Evolutionary conservation across 1,284 basidiomycete species (phyloP).

Genomic region (Salmacisia buchloeana): DNA sequence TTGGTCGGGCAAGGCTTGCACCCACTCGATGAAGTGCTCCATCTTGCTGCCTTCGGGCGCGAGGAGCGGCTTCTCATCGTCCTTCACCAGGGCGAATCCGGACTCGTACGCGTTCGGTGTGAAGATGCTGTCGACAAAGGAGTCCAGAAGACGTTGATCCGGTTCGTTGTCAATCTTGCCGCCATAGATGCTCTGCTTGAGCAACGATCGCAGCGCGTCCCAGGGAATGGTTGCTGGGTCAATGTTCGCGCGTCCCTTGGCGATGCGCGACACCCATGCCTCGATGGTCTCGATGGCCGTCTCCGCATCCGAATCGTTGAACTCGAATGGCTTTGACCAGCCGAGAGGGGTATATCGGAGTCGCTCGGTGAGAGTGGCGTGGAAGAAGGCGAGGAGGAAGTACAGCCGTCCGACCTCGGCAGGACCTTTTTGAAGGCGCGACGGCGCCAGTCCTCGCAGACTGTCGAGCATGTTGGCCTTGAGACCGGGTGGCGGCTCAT

Average conservation of each 20-base stretch:
- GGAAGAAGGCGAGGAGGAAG: conserved; percentile 46
- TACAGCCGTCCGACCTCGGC: conserved; percentile 42
- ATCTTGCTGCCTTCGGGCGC: conserved; percentile 47
- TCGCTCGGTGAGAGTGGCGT: conserved; percentile 44
- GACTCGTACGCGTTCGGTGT: conserved; percentile 42
- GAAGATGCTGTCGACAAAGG: conserved; percentile 46
- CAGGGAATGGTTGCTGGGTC: conserved; percentile 45
- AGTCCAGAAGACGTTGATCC: conserved; percentile 45
- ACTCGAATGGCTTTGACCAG: conserved; percentile 47
- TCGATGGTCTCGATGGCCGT: conserved; percentile 46
- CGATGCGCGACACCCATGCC: conserved; percentile 36
- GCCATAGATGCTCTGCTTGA: conserved; percentile 46
- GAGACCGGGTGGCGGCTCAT: conserved; percentile 48
- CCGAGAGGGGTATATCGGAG: conserved; percentile 46
- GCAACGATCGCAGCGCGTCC: conserved; percentile 42
- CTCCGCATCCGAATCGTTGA: conserved; percentile 47
- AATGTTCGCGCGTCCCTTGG: conserved; percentile 38
- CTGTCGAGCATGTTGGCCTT: conserved; percentile 45
- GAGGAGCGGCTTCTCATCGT: conserved; percentile 26
- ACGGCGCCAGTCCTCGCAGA: conserved; percentile 30
- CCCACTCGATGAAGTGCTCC: conserved; percentile 44
- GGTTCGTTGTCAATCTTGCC: conserved; percentile 45
- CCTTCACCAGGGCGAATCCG: conserved; percentile 39
- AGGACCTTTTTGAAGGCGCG: conserved; percentile 35
- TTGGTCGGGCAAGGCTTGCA: conserved; percentile 42